Percentiles rank a stretch among this genome's conserved stretches.
Conservation (phyloP, 192 early-diverging fungal species). For the Allomyces macrogynus region DNA sequence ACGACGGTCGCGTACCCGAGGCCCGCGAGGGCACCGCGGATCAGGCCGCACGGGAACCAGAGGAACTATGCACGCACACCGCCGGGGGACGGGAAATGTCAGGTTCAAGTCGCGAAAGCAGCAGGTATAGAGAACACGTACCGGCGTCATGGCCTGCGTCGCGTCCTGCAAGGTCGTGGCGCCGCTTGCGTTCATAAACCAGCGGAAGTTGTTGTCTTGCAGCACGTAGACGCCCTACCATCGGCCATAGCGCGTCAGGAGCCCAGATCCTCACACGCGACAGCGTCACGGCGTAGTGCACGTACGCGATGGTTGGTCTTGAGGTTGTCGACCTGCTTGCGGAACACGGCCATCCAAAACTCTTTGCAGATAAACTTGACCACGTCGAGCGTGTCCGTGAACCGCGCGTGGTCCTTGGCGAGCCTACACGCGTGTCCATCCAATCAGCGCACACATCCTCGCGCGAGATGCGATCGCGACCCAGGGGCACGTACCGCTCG, state of each 20-base stretch:
- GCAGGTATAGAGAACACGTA: too few species aligned
- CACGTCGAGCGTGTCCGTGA: slow-evolving; percentile 82
- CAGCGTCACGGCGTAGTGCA: too few species aligned
- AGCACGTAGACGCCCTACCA: slow-evolving; percentile 83
- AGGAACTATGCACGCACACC: slow-evolving; percentile 35
- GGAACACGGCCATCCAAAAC: slow-evolving; percentile 83
- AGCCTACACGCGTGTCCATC: slow-evolving; percentile 23
- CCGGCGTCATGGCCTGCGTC: slow-evolving; percentile 1
- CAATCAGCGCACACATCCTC: neutral
- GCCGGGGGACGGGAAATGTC: too few species aligned
- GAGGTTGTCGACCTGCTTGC: slow-evolving; percentile 94
- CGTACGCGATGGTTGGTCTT: slow-evolving; percentile 91
- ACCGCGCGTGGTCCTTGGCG: slow-evolving; percentile 65
- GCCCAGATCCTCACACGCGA: too few species aligned
- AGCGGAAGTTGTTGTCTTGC: slow-evolving; percentile 91
- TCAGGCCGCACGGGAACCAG: slow-evolving; percentile 91
- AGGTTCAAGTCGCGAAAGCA: too few species aligned
- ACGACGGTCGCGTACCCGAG: slow-evolving; percentile 71
- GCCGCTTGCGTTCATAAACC: slow-evolving; percentile 67
- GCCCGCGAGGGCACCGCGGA: slow-evolving; percentile 80
- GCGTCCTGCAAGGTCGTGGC: slow-evolving; percentile 28
- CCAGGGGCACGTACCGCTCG: slow-evolving; percentile 39
- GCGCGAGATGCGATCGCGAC: neutral
- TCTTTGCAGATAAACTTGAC: slow-evolving; percentile 99
- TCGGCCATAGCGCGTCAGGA: neutral